Conservation (phyloP, 306 rosid genomes). For the Biancaea sappan region DNA sequence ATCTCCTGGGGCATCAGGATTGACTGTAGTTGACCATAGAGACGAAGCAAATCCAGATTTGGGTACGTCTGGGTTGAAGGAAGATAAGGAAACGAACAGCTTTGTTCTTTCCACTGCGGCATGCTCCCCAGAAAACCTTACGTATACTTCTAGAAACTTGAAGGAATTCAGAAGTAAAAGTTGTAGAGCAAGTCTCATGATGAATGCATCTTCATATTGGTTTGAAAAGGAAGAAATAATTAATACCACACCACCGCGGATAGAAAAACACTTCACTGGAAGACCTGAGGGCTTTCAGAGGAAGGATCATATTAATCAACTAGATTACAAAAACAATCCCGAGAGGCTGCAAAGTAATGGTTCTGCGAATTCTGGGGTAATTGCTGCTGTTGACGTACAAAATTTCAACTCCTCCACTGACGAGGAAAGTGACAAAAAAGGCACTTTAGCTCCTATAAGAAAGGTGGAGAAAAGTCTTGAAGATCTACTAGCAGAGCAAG, state of each 20-base stretch:
- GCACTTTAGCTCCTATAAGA: slow-evolving; percentile 34
- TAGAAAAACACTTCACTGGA: slow-evolving; percentile 46
- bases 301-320: slow-evolving; percentile 36
- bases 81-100: slow-evolving; percentile 39
- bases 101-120: slow-evolving; percentile 44
- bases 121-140: slow-evolving; percentile 39
- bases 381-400: slow-evolving; percentile 31
- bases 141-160: slow-evolving; percentile 38
- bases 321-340: slow-evolving; percentile 41
- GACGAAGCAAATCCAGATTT: slow-evolving; percentile 43
- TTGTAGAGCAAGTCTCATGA: slow-evolving; percentile 69
- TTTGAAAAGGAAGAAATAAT: slow-evolving; percentile 56
- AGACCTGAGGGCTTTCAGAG: slow-evolving; percentile 51
- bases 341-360: slow-evolving; percentile 45
- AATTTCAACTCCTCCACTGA: slow-evolving; percentile 29
- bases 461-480: slow-evolving; percentile 34
- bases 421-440: slow-evolving; percentile 25
- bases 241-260: slow-evolving; percentile 52
- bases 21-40: slow-evolving; percentile 44
- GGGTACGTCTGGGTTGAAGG: slow-evolving; percentile 43
- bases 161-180: slow-evolving; percentile 73
- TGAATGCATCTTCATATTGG: slow-evolving; percentile 48
- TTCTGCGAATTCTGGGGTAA: slow-evolving; percentile 48
- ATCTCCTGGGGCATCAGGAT: slow-evolving; percentile 57
- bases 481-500: slow-evolving; percentile 39